Base-by-base conservation (phyloP, 176 grass and related monocot species). In the Hyparrhenia diplandra region DNA sequence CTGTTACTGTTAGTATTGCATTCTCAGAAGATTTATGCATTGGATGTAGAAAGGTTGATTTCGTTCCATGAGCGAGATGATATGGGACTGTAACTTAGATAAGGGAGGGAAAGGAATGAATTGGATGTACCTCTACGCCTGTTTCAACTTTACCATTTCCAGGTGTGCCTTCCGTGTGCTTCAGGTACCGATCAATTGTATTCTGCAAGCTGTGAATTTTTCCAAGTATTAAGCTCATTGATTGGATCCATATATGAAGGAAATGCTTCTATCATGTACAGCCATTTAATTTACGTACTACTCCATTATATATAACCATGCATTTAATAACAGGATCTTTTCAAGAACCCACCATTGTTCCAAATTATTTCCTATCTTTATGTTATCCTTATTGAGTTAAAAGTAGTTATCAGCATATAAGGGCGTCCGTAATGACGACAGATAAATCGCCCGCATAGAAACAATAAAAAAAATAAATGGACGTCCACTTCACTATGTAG, bases 141-240 rank as follows among this genome's bases (percentile, higher is more conserved):
- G 67, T 10, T 68, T 82, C 37, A 58, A 21, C 72, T 84, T 67
- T 86, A 27, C 51, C 66, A 62, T 27, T 86, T 64, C 32, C 24
- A 65, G 16, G 10, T 60, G 30, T 59, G 43, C 49, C 83, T 74
- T 84, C 83, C 24, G 75, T 63, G 36, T 94, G 92, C 29, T 46
- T 78, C 28, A 81, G 55, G 61, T 98, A 98, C 32, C 92, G 88
- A 78, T 92, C 84, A 71, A 98, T 92, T 25, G 95, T 94, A 47
- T 84, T 84, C 71, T 85, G 88, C 84, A 94, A 78, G 54, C 95
- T 98, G 82, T 13, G 24, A 37, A n/a, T 35, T 76, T 72, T 1
- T 55, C 6, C 21, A 45, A 25, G 72, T 67, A 5, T 73, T 65
- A 87, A 54, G 29, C 32, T 41, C 58, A 61, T 41, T 34, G 60